These are phyloP conservation scores for Pelomyxa schiedti DNA, from an alignment of 78 protist genomes.

Conservation along the genomic window DNA sequence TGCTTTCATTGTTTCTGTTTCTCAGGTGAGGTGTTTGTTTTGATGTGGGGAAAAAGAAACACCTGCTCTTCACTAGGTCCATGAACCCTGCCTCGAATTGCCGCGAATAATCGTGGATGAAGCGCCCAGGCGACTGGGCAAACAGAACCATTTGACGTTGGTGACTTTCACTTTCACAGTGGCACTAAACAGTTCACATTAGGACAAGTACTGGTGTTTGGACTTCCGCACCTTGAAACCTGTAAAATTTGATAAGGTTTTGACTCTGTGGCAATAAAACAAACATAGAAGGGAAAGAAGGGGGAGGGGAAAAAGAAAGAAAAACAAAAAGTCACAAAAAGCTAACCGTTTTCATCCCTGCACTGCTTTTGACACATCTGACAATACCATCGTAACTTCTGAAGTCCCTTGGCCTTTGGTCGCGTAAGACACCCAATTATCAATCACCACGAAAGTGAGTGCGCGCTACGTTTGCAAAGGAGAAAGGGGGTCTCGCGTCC, in stretches of 20 bases:
- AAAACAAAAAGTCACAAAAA: conserved; percentile 9
- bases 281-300: neutral
- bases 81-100: conserved; percentile 70
- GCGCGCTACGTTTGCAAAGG: no score
- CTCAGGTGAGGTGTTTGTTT: no score
- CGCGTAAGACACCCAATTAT: no score
- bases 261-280: neutral
- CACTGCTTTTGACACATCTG: conserved; percentile 91
- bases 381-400: conserved; percentile 86
- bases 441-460: no score
- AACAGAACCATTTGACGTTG: conserved; percentile 67
- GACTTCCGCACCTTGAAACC: neutral
- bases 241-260: neutral
- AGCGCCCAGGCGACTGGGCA: conserved; percentile 43
- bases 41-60: neutral
- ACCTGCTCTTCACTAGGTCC: conserved; percentile 10
- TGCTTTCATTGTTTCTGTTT: no score
- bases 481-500: no score
- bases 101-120: conserved; percentile 41
- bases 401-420: conserved; percentile 79
- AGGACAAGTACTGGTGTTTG: neutral
- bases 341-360: conserved; percentile 89
- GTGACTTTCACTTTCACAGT: conserved; percentile 70
- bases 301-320: no score
- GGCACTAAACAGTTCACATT: conserved; percentile 59